Evolutionary conservation across 2,329 filamentous ascomycete genomes (phyloP), one percentile per base, ranked within the genome.

Genomic region (Aaosphaeria arxii): DNA sequence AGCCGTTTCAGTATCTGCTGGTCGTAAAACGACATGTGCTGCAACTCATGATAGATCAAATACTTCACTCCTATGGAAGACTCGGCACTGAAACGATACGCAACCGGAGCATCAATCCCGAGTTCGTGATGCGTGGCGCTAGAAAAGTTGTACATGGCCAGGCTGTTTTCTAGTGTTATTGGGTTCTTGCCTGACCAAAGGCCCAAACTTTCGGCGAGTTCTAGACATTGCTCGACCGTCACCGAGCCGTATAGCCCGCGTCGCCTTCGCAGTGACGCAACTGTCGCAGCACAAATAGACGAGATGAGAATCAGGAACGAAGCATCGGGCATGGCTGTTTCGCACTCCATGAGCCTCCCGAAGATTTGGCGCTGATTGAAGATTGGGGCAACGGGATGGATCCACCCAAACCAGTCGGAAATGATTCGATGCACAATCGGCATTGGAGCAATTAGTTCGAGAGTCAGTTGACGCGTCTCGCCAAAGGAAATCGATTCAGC

Each of bases 331-430:
- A 9, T n/a, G 3, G 33, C n/a, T n/a, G 33, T 36, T n/a, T n/a
- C 7, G n/a, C 9, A 9, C 2, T 36, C 33, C 7, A 9, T n/a
- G 7, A 36, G 7, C 9, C 33, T 9, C 35, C 41, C 43, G 42
- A 56, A 42, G 35, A 59, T 52, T 5, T 39, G 49, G 40, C 36
- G 40, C 2, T 38, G 49, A 29, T 56, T 53, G 24, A 57, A 42
- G 13, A 57, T 43, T 9, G 56, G 56, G 24, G 56, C 56, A 3
- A 59, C 51, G 7, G 56, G 56, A 49, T 59, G 55, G 24, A 59
- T 53, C 51, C 51, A 56, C 6, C 47, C 54, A 48, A 59, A 59
- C 56, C 56, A 59, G 47, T 59, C 56, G 40, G 40, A 32, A 31
- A 54, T 41, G 38, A 56, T 44, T 30, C 52, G 51, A 2, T 53